Evolutionary conservation across 257 asterid species (phyloP).

Genomic region (Anisodus tanguticus): DNA sequence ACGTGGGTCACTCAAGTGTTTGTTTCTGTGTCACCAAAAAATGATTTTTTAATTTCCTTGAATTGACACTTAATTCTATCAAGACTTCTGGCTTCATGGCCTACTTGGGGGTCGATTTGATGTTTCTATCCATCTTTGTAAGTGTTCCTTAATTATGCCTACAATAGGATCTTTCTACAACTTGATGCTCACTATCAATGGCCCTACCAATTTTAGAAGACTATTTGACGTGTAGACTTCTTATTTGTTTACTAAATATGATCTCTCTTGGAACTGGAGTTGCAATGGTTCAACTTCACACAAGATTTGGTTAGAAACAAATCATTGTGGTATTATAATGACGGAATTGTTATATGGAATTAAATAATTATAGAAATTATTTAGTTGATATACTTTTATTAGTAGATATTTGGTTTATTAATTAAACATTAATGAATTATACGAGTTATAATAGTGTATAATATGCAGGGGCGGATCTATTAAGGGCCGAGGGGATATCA

Average conservation of each 20-base stretch:
- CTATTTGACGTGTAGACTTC: slow-evolving; percentile 19
- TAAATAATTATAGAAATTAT: no score
- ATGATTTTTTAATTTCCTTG: slow-evolving; percentile 15
- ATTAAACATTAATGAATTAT: no score
- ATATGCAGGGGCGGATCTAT: no score
- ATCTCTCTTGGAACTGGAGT: no score
- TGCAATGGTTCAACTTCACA: not conserved
- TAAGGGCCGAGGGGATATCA: no score
- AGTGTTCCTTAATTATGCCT: slow-evolving; percentile 30
- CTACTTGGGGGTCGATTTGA: not conserved
- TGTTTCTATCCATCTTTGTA: slow-evolving; percentile 15
- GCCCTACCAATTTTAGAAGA: slow-evolving; percentile 30
- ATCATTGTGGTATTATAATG: no score
- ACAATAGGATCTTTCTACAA: slow-evolving; percentile 30
- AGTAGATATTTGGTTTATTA: no score
- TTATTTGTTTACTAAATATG: no score
- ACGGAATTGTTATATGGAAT: no score
- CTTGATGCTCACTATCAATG: slow-evolving; percentile 9
- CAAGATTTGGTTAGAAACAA: not conserved
- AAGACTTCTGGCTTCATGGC: not conserved
- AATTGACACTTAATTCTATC: slow-evolving; percentile 32
- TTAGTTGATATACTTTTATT: no score
- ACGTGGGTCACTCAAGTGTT: not conserved
- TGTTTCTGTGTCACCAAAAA: not conserved
- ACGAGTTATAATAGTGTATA: no score